Base-by-base conservation (phyloP, 768 basidiomycete genomes). In the Boletus sp. region DNA sequence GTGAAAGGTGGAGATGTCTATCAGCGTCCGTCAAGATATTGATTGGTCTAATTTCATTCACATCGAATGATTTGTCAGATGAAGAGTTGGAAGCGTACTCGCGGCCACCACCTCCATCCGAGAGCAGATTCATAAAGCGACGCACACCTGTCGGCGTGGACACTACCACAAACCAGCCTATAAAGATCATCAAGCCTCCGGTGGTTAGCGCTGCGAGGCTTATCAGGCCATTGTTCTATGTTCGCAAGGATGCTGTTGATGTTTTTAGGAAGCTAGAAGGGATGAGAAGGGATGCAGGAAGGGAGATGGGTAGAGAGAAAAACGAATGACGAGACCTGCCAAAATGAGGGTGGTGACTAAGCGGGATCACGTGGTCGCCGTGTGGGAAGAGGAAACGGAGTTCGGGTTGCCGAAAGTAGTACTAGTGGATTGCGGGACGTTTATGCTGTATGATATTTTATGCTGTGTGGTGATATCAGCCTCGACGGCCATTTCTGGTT, bases 101-200 rank as follows among this genome's bases (percentile, higher is more conserved):
- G 11, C 77, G 75, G 20, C 78, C 78, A 1, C 66, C 65, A 7
- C 67, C 69, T 6, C 79, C 80, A 0, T 74, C 76, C 1, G 65
- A 65, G 20, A 83, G 79, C 64, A 67, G 69, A 0, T 81, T 74
- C 59, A 74, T 83, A 65, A 49, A 40, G 33, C 41, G n/a, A 41
- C 28, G 18, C 28, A 18, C 36, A 0, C 17, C 7, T 29, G 12
- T 28, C 7, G 15, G 17, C 4, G 29, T 20, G 14, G 42, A 36
- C 10, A 15, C 24, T 15, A 24, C 24, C 24, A 24, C 24, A 24
- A 24, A 24, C 24, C 24, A 24, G 3, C 24, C 24, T 24, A 24
- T 3, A 24, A 24, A 24, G 24, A 24, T 24, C 24, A 24, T 35
- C 35, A 49, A 40, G 7, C 33, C 18, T 40, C 63, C 47, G 3